phyloP scores from a whole-genome alignment of 305 asterid genomes.

The Caryopteris hybrid region DNA sequence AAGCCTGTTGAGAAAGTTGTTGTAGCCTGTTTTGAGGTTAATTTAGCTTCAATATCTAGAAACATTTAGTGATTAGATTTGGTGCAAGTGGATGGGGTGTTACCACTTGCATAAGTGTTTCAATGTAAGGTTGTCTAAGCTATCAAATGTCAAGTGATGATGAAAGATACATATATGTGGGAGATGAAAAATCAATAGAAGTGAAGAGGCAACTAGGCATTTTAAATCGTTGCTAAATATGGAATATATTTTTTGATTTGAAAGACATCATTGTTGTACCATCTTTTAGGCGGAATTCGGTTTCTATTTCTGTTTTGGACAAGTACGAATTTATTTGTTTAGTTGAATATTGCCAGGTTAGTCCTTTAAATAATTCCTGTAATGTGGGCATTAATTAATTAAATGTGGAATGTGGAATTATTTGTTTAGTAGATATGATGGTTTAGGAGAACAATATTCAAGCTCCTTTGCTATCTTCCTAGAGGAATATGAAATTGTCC shows the following conservation, averaged over 20 bases:
- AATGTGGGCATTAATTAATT: background rate
- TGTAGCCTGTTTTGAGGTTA: constrained; percentile 5
- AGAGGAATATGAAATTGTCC: background rate
- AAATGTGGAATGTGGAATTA: too few relatives aligned
- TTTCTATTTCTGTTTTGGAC: background rate
- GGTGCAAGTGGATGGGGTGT: too few relatives aligned
- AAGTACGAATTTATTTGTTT: background rate
- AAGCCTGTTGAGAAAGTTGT: too few relatives aligned
- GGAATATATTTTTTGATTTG: background rate
- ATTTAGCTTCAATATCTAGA: background rate
- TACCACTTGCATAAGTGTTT: background rate
- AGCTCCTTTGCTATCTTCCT: background rate
- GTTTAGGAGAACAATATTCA: background rate
- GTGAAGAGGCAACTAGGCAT: too few relatives aligned
- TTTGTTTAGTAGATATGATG: background rate
- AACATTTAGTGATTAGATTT: background rate
- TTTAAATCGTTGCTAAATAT: background rate
- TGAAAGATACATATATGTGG: too few relatives aligned
- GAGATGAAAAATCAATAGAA: too few relatives aligned
- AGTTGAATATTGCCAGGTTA: background rate
- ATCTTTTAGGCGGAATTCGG: background rate
- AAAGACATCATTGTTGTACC: background rate
- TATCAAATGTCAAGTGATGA: background rate
- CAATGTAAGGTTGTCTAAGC: background rate
- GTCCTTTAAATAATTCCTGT: background rate